These are phyloP conservation scores for Tuber brumale DNA, from an alignment of 495 filamentous ascomycete genomes.

Conservation along the genomic window DNA sequence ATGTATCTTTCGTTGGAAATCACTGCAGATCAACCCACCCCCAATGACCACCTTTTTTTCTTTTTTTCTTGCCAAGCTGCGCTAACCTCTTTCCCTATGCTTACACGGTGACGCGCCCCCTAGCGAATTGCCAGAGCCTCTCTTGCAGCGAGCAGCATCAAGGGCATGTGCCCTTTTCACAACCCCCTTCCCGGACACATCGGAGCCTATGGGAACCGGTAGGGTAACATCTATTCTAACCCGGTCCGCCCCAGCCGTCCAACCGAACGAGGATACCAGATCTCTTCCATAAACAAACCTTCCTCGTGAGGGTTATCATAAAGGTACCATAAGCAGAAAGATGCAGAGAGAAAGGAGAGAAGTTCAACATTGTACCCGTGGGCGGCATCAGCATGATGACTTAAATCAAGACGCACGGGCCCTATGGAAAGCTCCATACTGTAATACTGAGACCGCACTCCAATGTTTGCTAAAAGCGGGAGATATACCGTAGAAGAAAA, in stretches of 20 bases:
- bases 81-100: slow-evolving; percentile 1
- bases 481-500: not conserved
- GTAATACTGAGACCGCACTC: not conserved
- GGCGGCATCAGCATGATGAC: not conserved
- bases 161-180: not conserved
- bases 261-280: not conserved
- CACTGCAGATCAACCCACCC: not conserved
- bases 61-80: not conserved
- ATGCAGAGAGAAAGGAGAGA: not conserved
- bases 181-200: not conserved
- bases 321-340: not conserved
- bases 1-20: slow-evolving; percentile 17
- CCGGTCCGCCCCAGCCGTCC: not conserved
- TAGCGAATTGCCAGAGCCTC: not conserved
- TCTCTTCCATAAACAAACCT: not conserved
- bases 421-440: not conserved
- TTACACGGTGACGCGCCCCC: slow-evolving; percentile 1
- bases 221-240: not conserved
- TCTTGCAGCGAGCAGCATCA: not conserved
- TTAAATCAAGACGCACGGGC: not conserved
- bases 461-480: not conserved
- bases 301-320: not conserved
- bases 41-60: not conserved
- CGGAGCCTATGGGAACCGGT: not conserved
- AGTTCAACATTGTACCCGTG: not conserved